Evolutionary conservation across 495 filamentous ascomycete species (phyloP), one percentile per base, ranked within the genome.

Genomic region (Friedmanniomyces endolithicus): DNA sequence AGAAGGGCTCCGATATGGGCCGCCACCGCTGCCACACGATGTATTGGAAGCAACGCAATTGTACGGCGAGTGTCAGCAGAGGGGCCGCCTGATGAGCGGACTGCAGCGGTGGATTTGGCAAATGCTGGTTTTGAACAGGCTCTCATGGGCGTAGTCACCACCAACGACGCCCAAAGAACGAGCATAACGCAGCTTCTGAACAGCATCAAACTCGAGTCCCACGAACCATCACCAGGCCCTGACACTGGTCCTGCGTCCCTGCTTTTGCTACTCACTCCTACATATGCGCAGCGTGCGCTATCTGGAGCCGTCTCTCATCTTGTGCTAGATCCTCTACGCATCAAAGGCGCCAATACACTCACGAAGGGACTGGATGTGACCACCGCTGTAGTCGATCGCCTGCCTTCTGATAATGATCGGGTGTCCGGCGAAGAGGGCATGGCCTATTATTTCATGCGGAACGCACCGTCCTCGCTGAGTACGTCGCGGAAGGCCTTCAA

Each of bases 361-460:
- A 20, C 53, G 7, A 33, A 24, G 12, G 56, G 23, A 22, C 29
- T 52, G n/a, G 45, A 48, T n/a, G 51, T 57, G 12, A 12, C 56
- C 11, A 46, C 53, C 11, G 60, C 56, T 1, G 60, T 63, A 4
- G 53, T 63, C 0, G 60, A 63, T 40, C 46, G 60, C 14, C 34
- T 63, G 20, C 48, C 59, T 46, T 37, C 54, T 55, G 57, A 64
- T 49, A 49, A 70, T 54, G 9, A 44, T 56, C 19, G 45, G 24
- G 17, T 31, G 37, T 45, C 19, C 11, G 55, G 48, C 9, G 22
- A 45, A n/a, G 59, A 62, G 41, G 59, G 60, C n/a, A 27, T 63
- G n/a, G 56, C 56, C 8, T 63, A 63, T 34, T 11, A 55, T 19
- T 49, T 43, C 11, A 12, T 12, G 7, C 45, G 23, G 22, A 29